phyloP scores from a whole-genome alignment of 2,329 filamentous ascomycete species.

The Curvularia spicifera region DNA sequence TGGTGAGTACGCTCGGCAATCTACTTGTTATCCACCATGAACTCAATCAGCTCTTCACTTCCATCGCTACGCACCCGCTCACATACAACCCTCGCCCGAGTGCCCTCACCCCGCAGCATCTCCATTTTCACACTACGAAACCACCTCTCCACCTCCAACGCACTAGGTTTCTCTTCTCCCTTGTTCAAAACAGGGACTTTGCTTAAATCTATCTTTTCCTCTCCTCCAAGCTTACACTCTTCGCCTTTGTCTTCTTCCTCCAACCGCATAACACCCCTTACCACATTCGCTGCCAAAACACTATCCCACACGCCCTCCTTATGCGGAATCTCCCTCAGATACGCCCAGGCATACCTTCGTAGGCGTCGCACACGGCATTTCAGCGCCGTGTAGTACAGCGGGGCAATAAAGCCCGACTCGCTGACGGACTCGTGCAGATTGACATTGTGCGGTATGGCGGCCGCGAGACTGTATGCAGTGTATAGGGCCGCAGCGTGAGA shows the following conservation, averaged over 20 bases:
- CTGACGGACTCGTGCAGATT: slow-evolving; percentile 7
- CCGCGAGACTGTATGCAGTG: background rate
- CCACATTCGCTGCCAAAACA: slow-evolving; percentile 12
- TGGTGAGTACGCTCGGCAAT: background rate
- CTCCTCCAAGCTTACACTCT: background rate
- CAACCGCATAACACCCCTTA: slow-evolving; percentile 9
- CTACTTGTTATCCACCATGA: background rate
- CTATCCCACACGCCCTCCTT: slow-evolving; percentile 55
- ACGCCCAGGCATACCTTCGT: slow-evolving; percentile 48
- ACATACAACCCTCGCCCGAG: background rate
- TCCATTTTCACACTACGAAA: background rate
- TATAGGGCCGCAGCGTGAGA: slow-evolving; percentile 1
- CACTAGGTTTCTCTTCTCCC: background rate
- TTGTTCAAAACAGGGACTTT: background rate
- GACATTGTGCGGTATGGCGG: slow-evolving; percentile 6
- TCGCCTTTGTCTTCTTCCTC: slow-evolving; percentile 3
- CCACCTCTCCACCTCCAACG: background rate
- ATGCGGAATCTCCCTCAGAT: slow-evolving; percentile 42
- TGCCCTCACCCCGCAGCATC: background rate
- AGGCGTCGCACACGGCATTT: slow-evolving; percentile 57
- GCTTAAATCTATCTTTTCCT: background rate
- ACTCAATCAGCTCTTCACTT: background rate
- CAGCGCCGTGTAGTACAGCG: slow-evolving; percentile 39
- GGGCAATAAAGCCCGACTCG: slow-evolving; percentile 27
- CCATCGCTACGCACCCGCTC: background rate